A percentile compares a stretch with the other conserved stretches of the same genome.
Evolutionary conservation across 805 yeast genomes (phyloP).

Genomic region (Nematodospora valgi): DNA sequence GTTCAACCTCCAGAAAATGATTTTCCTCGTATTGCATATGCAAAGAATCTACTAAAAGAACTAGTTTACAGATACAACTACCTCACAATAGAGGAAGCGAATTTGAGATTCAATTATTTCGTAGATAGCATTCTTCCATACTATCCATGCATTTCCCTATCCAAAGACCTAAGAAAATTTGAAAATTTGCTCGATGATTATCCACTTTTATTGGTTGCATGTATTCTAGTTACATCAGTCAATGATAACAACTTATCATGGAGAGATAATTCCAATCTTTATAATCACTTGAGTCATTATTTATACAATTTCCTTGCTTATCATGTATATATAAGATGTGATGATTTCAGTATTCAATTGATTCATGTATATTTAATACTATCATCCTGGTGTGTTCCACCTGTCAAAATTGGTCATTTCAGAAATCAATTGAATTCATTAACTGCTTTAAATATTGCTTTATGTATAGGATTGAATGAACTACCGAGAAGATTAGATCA

Average conservation of each 20-base stretch:
- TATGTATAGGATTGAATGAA: conserved; percentile 49
- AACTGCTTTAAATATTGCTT: conserved; percentile 41
- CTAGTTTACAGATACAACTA: conserved; percentile 31
- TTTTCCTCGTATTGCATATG: conserved; percentile 16
- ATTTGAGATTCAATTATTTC: conserved; percentile 32
- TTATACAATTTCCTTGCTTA: conserved; percentile 44
- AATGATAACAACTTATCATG: conserved; percentile 28
- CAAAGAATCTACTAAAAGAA: conserved; percentile 25
- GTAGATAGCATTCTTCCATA: conserved; percentile 36
- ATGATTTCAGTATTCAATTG: conserved; percentile 39
- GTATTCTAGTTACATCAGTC: conserved; percentile 46
- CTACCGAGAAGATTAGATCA: conserved; percentile 21
- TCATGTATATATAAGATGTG: conserved; percentile 38
- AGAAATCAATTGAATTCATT: conserved; percentile 49
- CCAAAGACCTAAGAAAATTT: conserved; percentile 30
- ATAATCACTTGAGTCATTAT: conserved; percentile 41
- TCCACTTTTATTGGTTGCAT: conserved; percentile 42
- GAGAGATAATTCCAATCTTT: conserved; percentile 29
- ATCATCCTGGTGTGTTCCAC: conserved; percentile 54
- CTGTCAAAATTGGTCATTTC: conserved; percentile 49
- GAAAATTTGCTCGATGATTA: conserved; percentile 38
- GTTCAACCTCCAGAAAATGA: conserved; percentile 9
- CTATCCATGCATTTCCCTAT: conserved; percentile 49
- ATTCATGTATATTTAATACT: conserved; percentile 43
- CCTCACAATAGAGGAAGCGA: conserved; percentile 31